Base-by-base conservation (phyloP, 495 filamentous ascomycete species). In the Trichoderma gamsii region DNA sequence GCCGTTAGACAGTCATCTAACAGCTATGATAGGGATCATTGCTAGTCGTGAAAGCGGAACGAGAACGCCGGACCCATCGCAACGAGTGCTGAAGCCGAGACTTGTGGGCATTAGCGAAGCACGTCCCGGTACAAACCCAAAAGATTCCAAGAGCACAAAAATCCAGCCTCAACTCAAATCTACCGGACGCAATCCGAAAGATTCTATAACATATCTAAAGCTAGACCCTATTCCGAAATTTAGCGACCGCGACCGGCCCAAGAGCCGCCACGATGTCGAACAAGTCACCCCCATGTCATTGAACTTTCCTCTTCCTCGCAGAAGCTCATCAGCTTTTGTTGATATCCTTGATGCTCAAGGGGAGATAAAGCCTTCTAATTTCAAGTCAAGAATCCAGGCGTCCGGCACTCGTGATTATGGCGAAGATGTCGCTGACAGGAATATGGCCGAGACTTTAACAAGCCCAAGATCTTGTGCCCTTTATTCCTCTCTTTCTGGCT, bases 361-460 rank as follows among this genome's bases (percentile, higher is more conserved):
- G 1, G 80, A 77, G 52, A 79, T 84, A 63, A 78, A 73, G 25
- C 79, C 81, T 6, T 70, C 70, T 8, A 76, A 82, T 65, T 84
- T 82, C 72, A 73, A 73, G 66, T 76, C 71, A n/a, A 76, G 81
- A 59, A 73, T 81, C 11, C 75, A 80, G 64, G 81, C 83, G 11
- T 72, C 80, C 15, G 83, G 83, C 0, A 72, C 76, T 1, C 77
- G 77, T 65, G 80, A 82, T 64, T 85, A 83, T 67, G 83, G 80
- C 43, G 83, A 86, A 71, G 84, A 85, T 71, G 83, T 86, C 0
- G 84, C 84, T 6, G 83, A 85, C 56, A 75, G 84, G 29, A 86
- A 86, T 66, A 77, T 84, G 44, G 13, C 6, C n/a, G 44, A 49
- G 13, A n/a, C 3, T 12, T 49, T 49, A 5, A 4, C 44, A 5